A percentile compares a stretch with the other conserved stretches of the same genome.
These are phyloP conservation scores for Aspergillus aculeatinus DNA, from an alignment of 2,329 filamentous ascomycete genomes.

Conservation along the genomic window DNA sequence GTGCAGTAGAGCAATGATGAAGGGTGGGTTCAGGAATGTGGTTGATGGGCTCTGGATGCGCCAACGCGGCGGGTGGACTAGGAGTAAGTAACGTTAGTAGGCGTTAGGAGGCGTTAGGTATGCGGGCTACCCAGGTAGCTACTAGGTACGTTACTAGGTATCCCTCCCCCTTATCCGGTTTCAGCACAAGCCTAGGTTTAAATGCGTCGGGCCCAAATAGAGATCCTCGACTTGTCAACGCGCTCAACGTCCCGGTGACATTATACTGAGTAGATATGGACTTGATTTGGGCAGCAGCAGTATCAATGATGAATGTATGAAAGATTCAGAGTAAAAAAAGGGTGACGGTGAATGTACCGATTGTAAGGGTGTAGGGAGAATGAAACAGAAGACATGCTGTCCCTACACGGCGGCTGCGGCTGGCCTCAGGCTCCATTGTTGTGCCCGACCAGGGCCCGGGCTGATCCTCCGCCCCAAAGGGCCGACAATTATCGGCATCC, in stretches of 20 bases:
- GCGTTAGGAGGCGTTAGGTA: background rate
- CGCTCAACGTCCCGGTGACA: background rate
- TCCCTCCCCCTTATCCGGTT: conserved; percentile 4
- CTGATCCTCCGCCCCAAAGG: background rate
- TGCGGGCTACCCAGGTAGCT: background rate
- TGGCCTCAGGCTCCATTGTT: background rate
- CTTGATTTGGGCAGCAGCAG: background rate
- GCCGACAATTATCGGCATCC: background rate
- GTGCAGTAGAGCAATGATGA: background rate
- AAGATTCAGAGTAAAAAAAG: background rate
- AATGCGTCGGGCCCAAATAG: background rate
- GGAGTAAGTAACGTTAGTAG: background rate
- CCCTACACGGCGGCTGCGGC: background rate
- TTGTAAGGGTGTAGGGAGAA: background rate
- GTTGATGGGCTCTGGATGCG: conserved; percentile 12
- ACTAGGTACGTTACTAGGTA: too few species aligned
- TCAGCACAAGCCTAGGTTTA: background rate
- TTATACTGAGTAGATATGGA: background rate
- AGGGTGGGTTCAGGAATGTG: conserved; percentile 10
- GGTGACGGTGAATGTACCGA: background rate
- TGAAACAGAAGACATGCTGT: background rate
- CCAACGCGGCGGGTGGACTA: conserved; percentile 7
- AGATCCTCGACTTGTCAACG: background rate
- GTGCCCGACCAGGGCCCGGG: background rate
- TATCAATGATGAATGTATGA: background rate